Conservation (phyloP, 306 rosid species). For the Corylus americana region DNA sequence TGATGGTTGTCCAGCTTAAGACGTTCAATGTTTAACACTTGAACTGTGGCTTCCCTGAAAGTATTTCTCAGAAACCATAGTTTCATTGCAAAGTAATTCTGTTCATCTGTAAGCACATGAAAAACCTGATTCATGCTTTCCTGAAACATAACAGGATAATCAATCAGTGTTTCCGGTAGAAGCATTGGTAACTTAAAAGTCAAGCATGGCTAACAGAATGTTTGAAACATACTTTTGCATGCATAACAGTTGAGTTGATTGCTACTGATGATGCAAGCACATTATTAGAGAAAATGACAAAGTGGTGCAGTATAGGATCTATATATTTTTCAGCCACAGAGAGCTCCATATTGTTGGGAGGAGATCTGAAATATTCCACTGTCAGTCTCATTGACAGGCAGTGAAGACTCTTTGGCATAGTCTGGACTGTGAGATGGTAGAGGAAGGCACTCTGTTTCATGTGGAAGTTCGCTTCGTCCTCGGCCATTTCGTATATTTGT, state of each 20-base stretch:
- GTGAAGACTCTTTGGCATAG: slow-evolving; percentile 94
- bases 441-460: slow-evolving; percentile 97
- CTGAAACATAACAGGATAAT: slow-evolving; percentile 53
- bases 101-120: slow-evolving; percentile 85
- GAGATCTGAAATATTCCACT: slow-evolving; percentile 79
- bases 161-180: slow-evolving; percentile 32
- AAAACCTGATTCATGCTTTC: slow-evolving; percentile 77
- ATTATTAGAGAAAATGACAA: slow-evolving; percentile 79
- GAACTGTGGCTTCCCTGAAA: slow-evolving; percentile 64
- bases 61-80: slow-evolving; percentile 81
- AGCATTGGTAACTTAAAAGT: slow-evolving; percentile 16
- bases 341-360: slow-evolving; percentile 43
- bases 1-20: slow-evolving; percentile 46
- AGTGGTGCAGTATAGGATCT: slow-evolving; percentile 75
- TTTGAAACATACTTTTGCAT: slow-evolving; percentile 66
- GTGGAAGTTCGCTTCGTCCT: slow-evolving; percentile 96
- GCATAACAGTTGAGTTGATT: slow-evolving; percentile 77
- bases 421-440: slow-evolving; percentile 90
- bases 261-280: slow-evolving; percentile 88
- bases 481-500: slow-evolving; percentile 88
- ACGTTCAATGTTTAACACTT: slow-evolving; percentile 76
- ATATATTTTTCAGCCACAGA: slow-evolving; percentile 52
- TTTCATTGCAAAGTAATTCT: slow-evolving; percentile 90
- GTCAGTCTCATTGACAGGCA: slow-evolving; percentile 93
- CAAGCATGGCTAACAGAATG: slow-evolving; percentile 15